Percentiles rank a stretch among this genome's conserved stretches.
phyloP scores from a whole-genome alignment of 768 basidiomycete species.

The Kwoniella newhampshirensis region DNA sequence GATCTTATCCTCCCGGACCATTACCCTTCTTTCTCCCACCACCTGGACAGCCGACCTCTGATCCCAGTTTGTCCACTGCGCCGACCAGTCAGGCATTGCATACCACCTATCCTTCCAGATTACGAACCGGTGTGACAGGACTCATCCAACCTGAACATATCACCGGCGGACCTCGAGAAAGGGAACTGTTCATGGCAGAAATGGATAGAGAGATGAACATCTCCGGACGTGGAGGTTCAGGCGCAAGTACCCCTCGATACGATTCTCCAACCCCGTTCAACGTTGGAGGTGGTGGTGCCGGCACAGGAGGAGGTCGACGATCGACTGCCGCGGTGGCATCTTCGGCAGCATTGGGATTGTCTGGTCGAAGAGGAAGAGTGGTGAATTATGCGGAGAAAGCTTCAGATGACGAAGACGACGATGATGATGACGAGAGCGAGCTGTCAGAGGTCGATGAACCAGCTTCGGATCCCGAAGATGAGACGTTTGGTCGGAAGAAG shows the following conservation, averaged over 20 bases:
- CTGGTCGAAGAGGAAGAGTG: slow-evolving; percentile 27
- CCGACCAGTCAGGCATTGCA: slow-evolving; percentile 64
- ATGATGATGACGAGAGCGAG: slow-evolving; percentile 81
- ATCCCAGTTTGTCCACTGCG: slow-evolving; percentile 27
- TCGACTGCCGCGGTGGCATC: neutral
- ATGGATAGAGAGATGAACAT: slow-evolving; percentile 28
- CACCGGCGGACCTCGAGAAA: slow-evolving; percentile 48
- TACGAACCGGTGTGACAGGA: slow-evolving; percentile 83
- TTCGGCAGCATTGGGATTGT: slow-evolving; percentile 7
- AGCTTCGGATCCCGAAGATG: slow-evolving; percentile 55
- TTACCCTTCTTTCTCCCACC: slow-evolving; percentile 39
- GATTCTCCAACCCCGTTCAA: slow-evolving; percentile 31
- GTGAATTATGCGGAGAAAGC: slow-evolving; percentile 52
- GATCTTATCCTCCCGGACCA: slow-evolving; percentile 31
- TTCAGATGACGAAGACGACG: slow-evolving; percentile 60
- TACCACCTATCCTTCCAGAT: slow-evolving; percentile 82
- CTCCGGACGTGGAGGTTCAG: slow-evolving; percentile 15
- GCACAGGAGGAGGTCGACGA: neutral
- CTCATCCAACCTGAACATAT: slow-evolving; percentile 82
- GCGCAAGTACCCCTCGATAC: slow-evolving; percentile 33
- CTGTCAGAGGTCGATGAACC: slow-evolving; percentile 68
- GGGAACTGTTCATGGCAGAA: slow-evolving; percentile 37
- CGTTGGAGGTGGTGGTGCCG: neutral
- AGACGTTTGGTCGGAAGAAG: slow-evolving; percentile 8
- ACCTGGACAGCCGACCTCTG: slow-evolving; percentile 38